These are phyloP conservation scores for Stygiomarasmius scandens DNA, from an alignment of 1,284 basidiomycete genomes.

Conservation along the genomic window DNA sequence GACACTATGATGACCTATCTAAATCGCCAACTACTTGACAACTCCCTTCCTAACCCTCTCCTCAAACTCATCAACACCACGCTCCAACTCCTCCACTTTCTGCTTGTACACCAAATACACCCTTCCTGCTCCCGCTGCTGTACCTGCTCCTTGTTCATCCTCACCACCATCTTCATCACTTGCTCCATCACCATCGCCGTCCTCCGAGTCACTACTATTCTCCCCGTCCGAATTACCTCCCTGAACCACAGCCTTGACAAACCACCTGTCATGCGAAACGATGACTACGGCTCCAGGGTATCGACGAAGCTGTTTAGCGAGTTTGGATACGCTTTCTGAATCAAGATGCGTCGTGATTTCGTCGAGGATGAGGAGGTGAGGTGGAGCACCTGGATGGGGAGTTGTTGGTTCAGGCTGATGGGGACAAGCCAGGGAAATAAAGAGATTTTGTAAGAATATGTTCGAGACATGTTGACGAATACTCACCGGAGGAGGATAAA, in stretches of 20 bases:
- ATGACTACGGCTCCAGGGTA: conserved; percentile 65
- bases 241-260: conserved; percentile 44
- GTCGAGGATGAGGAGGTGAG: conserved; percentile 62
- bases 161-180: conserved; percentile 17
- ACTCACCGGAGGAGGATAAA: conserved; percentile 33
- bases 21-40: neutral
- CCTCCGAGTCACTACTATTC: conserved; percentile 10
- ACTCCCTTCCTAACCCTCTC: conserved; percentile 6
- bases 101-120: conserved; percentile 39
- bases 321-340: conserved; percentile 61
- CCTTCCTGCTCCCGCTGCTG: conserved; percentile 28
- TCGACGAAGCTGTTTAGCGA: conserved; percentile 55
- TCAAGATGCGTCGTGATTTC: conserved; percentile 77
- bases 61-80: conserved; percentile 12
- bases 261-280: conserved; percentile 69
- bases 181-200: conserved; percentile 33
- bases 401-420: neutral
- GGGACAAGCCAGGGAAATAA: neutral
- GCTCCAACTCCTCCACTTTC: conserved; percentile 36
- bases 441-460: too few relatives aligned
- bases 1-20: too few relatives aligned
- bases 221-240: conserved; percentile 19
- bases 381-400: conserved; percentile 27
- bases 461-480: neutral
- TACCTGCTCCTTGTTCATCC: conserved; percentile 14